phyloP scores from a whole-genome alignment of 2,329 filamentous ascomycete genomes.

The Aspergillus versicolor region DNA sequence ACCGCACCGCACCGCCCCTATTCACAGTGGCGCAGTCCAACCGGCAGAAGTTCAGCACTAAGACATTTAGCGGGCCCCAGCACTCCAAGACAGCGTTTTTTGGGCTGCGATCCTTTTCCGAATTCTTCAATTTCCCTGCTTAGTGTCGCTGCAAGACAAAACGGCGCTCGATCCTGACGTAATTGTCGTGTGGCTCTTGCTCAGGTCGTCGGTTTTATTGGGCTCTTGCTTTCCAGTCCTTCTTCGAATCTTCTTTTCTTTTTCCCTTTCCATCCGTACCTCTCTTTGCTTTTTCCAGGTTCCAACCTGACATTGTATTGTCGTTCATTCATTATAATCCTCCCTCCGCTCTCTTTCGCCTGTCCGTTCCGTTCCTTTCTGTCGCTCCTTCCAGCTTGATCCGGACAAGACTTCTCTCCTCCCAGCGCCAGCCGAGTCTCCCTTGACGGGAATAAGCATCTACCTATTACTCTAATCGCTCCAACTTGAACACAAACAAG shows the following conservation, averaged over 20 bases:
- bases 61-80: neutral
- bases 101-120: slow-evolving; percentile 17
- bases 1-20: neutral
- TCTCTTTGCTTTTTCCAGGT: slow-evolving; percentile 13
- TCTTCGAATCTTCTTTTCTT: slow-evolving; percentile 18
- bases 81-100: slow-evolving; percentile 9
- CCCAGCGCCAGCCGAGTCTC: slow-evolving; percentile 18
- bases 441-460: slow-evolving; percentile 19
- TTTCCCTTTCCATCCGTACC: slow-evolving; percentile 20
- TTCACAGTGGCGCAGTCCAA: neutral
- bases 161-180: slow-evolving; percentile 23
- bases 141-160: slow-evolving; percentile 18
- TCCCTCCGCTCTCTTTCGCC: slow-evolving; percentile 10
- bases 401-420: slow-evolving; percentile 3
- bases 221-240: slow-evolving; percentile 1
- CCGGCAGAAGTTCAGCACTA: neutral
- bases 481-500: neutral
- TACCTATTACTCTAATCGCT: slow-evolving; percentile 6
- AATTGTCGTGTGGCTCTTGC: slow-evolving; percentile 19
- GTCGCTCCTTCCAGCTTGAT: slow-evolving; percentile 4
- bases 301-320: slow-evolving; percentile 14
- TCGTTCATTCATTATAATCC: slow-evolving; percentile 9
- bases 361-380: slow-evolving; percentile 18
- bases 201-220: slow-evolving; percentile 12
- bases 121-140: slow-evolving; percentile 8